Evolutionary conservation across 2,329 filamentous ascomycete genomes (phyloP).

Genomic region (Eutypella sp.): DNA sequence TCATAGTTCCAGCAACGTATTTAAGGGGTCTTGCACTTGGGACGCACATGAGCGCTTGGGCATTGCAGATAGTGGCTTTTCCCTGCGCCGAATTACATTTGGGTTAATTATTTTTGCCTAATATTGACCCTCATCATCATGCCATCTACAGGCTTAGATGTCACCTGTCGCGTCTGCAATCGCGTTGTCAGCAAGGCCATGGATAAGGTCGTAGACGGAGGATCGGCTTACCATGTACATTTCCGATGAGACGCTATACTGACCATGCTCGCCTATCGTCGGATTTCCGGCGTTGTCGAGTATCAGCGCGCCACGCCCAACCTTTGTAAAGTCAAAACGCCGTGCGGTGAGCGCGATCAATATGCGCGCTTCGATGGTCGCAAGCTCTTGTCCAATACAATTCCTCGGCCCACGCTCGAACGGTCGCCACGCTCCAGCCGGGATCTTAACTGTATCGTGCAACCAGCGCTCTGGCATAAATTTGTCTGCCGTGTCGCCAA

Average conservation of each 20-base stretch:
- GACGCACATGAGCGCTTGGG: too few relatives aligned
- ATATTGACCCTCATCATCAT: conserved; percentile 3
- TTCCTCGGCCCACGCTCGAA: conserved; percentile 4
- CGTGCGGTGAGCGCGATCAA: conserved; percentile 5
- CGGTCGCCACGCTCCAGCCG: conserved; percentile 38
- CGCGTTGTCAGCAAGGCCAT: background rate
- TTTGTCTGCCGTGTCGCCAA: conserved; percentile 11
- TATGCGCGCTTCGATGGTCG: conserved; percentile 4
- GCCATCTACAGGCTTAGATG: conserved; percentile 2
- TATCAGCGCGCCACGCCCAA: conserved; percentile 1
- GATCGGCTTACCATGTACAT: conserved; percentile 3
- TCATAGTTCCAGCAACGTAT: too few relatives aligned
- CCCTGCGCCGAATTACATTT: background rate
- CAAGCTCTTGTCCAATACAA: conserved; percentile 5
- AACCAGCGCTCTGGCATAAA: conserved; percentile 21
- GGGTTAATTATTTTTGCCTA: background rate
- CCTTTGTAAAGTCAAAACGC: conserved; percentile 5
- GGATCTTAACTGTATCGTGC: conserved; percentile 2
- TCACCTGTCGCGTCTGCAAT: conserved; percentile 2
- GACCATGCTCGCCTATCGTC: conserved; percentile 3
- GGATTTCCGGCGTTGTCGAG: conserved; percentile 1
- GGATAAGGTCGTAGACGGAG: background rate
- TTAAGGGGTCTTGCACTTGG: too few relatives aligned
- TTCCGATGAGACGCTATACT: conserved; percentile 4
- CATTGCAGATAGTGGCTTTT: background rate